phyloP scores from a whole-genome alignment of 2,329 filamentous ascomycete species.

The Hymenoscyphus albidus region DNA sequence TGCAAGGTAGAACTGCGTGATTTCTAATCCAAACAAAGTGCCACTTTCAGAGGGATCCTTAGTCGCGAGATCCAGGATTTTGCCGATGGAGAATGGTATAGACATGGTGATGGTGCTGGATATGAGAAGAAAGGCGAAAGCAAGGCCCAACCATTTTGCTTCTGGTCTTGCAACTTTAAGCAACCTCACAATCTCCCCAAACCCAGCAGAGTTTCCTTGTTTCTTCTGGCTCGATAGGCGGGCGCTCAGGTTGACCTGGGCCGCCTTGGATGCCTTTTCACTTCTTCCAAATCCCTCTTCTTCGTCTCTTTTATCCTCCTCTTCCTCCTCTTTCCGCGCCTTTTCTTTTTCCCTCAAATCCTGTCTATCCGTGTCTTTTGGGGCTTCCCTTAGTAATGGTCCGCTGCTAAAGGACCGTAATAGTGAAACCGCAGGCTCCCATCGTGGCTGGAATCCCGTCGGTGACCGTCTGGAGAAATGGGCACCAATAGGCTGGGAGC shows the following conservation, averaged over 20 bases:
- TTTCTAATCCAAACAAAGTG: constrained; percentile 75
- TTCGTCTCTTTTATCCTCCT: constrained; percentile 42
- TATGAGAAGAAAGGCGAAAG: constrained; percentile 80
- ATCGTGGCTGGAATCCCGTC: constrained; percentile 25
- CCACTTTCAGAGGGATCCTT: constrained; percentile 63
- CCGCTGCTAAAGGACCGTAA: constrained; percentile 31
- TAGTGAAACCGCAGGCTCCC: constrained; percentile 31
- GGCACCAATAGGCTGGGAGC: constrained; percentile 14
- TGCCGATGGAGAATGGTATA: constrained; percentile 93
- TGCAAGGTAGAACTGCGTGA: constrained; percentile 83
- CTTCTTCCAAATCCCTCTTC: constrained; percentile 65
- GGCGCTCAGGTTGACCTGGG: constrained; percentile 84
- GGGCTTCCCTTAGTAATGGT: constrained; percentile 21
- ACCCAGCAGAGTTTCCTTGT: constrained; percentile 52
- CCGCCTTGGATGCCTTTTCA: constrained; percentile 80
- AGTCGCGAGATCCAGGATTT: constrained; percentile 88
- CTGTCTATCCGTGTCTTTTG: constrained; percentile 29
- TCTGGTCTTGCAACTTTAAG: constrained; percentile 88
- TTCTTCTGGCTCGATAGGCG: constrained; percentile 76
- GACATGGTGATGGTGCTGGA: constrained; percentile 94
- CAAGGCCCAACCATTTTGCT: constrained; percentile 68
- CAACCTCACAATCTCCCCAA: constrained; percentile 77
- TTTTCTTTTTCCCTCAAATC: constrained; percentile 37
- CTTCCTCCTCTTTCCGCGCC: constrained; percentile 40
- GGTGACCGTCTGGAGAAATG: constrained; percentile 18